phyloP scores from a whole-genome alignment of 2,329 filamentous ascomycete species.

The Fonsecaea pedrosoi region DNA sequence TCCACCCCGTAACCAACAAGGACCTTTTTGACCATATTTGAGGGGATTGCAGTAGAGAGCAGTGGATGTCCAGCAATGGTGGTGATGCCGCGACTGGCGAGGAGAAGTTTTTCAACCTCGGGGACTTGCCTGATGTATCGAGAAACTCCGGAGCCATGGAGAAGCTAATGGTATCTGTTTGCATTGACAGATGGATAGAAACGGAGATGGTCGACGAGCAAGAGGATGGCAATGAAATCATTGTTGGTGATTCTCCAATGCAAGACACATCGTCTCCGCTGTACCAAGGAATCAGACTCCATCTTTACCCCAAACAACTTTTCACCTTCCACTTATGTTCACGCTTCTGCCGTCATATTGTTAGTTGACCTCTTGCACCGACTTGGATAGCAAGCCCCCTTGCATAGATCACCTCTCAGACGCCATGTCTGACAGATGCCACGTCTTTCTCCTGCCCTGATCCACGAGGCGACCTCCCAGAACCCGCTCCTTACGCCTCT shows the following conservation, averaged over 20 bases:
- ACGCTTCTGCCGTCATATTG: not conserved
- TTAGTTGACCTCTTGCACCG: not conserved
- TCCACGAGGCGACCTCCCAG: constrained; percentile 47
- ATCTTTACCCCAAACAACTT: not conserved
- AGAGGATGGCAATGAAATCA: not conserved
- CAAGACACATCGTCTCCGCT: not conserved
- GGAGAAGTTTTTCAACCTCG: not conserved
- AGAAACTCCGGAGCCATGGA: constrained; percentile 4
- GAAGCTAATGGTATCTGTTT: constrained; percentile 5
- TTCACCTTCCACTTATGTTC: not conserved
- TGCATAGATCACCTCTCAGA: not conserved
- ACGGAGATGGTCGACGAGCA: constrained; percentile 21
- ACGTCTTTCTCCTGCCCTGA: constrained; percentile 48
- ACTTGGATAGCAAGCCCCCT: not conserved
- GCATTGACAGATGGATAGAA: constrained; percentile 8
- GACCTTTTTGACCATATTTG: constrained; percentile 31
- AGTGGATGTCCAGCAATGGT: not conserved
- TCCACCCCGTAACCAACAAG: constrained; percentile 35
- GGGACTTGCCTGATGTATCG: constrained; percentile 11
- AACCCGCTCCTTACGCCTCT: constrained; percentile 51
- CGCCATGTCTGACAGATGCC: constrained; percentile 47
- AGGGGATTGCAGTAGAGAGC: not conserved
- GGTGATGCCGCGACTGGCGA: not conserved
- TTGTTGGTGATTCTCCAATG: constrained; percentile 14
- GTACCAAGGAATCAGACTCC: not conserved